A percentile compares a stretch with the other conserved stretches of the same genome.
Conservation (phyloP, 306 rosid genomes). For the Purshia tridentata region DNA sequence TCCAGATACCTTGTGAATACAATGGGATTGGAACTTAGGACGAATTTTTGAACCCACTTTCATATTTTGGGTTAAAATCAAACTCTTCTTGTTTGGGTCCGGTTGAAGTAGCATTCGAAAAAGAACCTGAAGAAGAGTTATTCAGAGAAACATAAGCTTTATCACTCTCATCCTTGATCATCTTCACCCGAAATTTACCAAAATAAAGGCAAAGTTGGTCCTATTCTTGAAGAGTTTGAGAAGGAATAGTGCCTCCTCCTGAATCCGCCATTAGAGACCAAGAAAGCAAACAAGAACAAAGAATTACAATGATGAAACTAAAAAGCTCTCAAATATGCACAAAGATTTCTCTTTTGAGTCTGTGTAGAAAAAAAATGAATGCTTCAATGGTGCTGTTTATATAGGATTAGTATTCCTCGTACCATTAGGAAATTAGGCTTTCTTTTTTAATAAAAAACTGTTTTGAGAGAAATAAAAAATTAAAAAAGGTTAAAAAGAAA, state of each 20-base stretch:
- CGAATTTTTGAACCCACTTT: not conserved
- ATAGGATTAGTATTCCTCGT: no score
- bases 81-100: not conserved
- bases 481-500: no score
- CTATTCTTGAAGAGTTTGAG: not conserved
- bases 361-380: no score
- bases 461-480: no score
- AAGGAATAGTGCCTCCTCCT: not conserved
- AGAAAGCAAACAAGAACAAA: no score
- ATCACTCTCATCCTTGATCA: not conserved
- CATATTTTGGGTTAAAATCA: not conserved
- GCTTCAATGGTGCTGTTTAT: no score
- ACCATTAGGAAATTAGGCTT: no score
- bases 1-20: conserved; percentile 13
- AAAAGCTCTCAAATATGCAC: no score
- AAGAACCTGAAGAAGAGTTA: not conserved
- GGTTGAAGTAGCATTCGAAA: conserved; percentile 6
- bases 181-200: not conserved
- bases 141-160: not conserved
- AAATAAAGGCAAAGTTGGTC: conserved; percentile 9
- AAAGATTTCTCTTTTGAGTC: no score
- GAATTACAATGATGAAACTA: no score
- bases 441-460: no score
- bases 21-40: not conserved
- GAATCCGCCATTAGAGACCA: not conserved